phyloP scores from a whole-genome alignment of 1,139 yeast species.

The Scheffersomyces illinoinensis region DNA sequence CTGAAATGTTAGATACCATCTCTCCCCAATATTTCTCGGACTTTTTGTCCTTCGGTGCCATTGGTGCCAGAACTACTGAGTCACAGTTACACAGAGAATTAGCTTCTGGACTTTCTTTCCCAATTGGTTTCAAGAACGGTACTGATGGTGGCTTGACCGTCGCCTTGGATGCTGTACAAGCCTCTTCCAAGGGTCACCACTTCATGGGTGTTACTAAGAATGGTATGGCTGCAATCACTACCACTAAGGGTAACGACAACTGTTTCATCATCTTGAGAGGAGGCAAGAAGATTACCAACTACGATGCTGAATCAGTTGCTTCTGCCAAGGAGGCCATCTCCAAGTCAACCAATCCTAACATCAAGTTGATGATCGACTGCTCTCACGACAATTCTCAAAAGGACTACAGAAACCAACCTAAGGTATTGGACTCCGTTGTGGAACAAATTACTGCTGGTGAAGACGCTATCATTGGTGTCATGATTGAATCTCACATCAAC shows the following conservation, averaged over 20 bases:
- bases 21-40: conserved; percentile 93
- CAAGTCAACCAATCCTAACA: not conserved
- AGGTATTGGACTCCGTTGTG: conserved; percentile 75
- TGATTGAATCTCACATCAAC: conserved; percentile 92
- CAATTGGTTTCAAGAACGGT: conserved; percentile 96
- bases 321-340: conserved; percentile 58
- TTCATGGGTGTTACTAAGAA: conserved; percentile 87
- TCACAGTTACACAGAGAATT: conserved; percentile 95
- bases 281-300: conserved; percentile 91
- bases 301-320: conserved; percentile 69
- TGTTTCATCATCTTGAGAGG: conserved; percentile 93
- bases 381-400: conserved; percentile 95
- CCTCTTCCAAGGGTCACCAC: conserved; percentile 92
- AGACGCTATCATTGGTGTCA: conserved; percentile 78
- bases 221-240: conserved; percentile 93
- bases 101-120: conserved; percentile 94
- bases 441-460: conserved; percentile 84
- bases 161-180: conserved; percentile 90
- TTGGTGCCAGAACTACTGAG: conserved; percentile 97
- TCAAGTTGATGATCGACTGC: conserved; percentile 77
- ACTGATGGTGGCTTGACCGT: conserved; percentile 93
- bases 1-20: conserved; percentile 97
- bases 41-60: conserved; percentile 90
- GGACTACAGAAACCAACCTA: conserved; percentile 89
- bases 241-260: conserved; percentile 91